A percentile compares a stretch with the other conserved stretches of the same genome.
Evolutionary conservation across 306 rosid genomes (phyloP).

Genomic region (Lathyrus aphaca): DNA sequence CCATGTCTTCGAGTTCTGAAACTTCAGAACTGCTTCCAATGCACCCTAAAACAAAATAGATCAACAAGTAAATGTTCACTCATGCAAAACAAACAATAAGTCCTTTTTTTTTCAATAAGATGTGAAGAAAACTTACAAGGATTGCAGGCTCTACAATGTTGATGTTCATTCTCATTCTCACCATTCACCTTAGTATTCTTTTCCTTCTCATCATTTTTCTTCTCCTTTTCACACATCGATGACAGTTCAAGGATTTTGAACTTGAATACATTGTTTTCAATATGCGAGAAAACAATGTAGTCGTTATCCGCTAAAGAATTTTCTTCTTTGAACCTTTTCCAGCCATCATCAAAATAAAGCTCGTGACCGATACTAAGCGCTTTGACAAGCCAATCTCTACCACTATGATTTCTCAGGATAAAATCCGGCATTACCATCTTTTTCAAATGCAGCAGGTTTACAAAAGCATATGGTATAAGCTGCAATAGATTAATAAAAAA

Average conservation of each 20-base stretch:
- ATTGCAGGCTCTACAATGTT: background rate
- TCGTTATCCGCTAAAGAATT: background rate
- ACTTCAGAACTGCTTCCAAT: background rate
- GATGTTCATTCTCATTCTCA: background rate
- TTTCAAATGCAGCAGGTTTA: background rate
- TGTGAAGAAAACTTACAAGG: conserved; percentile 22
- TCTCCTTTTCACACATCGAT: conserved; percentile 31
- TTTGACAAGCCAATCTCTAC: conserved; percentile 35
- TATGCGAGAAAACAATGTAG: conserved; percentile 26
- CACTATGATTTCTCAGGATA: conserved; percentile 26
- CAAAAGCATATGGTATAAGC: conserved; percentile 38
- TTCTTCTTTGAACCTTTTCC: conserved; percentile 27
- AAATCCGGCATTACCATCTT: conserved; percentile 3
- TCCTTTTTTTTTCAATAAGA: background rate
- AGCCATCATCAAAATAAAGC: conserved; percentile 34
- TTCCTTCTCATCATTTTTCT: background rate
- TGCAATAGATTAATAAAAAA: conserved; percentile 14
- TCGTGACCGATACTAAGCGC: background rate
- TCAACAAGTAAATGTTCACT: background rate
- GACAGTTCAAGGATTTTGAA: conserved; percentile 26
- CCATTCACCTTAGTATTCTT: background rate
- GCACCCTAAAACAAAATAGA: conserved; percentile 31
- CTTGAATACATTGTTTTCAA: conserved; percentile 16
- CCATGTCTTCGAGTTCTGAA: background rate
- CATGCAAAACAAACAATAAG: background rate